Conservation (phyloP, 176 grass and related monocot genomes). For the Oryza nivara region DNA sequence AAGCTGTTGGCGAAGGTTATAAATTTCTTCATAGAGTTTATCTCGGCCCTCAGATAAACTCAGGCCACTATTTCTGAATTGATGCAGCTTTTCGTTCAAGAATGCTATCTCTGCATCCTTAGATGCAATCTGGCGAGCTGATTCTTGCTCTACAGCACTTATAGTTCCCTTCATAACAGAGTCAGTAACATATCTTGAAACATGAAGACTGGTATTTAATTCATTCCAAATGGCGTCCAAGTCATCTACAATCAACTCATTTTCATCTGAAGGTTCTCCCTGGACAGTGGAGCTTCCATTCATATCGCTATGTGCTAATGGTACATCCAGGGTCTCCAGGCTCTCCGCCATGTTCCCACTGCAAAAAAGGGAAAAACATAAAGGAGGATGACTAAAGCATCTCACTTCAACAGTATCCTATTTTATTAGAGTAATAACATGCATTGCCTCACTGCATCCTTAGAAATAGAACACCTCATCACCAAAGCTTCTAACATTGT, state of each 20-base stretch:
- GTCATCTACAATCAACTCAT: constrained; percentile 38
- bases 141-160: constrained; percentile 46
- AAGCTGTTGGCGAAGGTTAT: constrained; percentile 59
- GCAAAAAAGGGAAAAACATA: not conserved
- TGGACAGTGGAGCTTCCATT: constrained; percentile 27
- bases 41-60: constrained; percentile 38
- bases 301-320: not conserved
- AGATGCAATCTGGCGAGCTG: constrained; percentile 29
- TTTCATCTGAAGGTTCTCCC: constrained; percentile 21
- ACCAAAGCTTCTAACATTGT: not conserved
- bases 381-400: constrained; percentile 1
- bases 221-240: constrained; percentile 51
- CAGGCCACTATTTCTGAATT: constrained; percentile 23
- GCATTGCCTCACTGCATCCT: not conserved
- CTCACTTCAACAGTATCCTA: not conserved
- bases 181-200: constrained; percentile 51
- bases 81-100: constrained; percentile 48
- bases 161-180: constrained; percentile 54
- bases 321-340: not conserved
- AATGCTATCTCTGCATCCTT: constrained; percentile 58
- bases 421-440: not conserved
- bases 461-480: not conserved
- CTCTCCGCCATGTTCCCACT: constrained; percentile 41
- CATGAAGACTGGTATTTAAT: constrained; percentile 35
- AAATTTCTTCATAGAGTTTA: constrained; percentile 51